A percentile compares a stretch with the other conserved stretches of the same genome.
Evolutionary conservation across 345 rosid genomes (phyloP).

Genomic region (Citrus mangshanensis): DNA sequence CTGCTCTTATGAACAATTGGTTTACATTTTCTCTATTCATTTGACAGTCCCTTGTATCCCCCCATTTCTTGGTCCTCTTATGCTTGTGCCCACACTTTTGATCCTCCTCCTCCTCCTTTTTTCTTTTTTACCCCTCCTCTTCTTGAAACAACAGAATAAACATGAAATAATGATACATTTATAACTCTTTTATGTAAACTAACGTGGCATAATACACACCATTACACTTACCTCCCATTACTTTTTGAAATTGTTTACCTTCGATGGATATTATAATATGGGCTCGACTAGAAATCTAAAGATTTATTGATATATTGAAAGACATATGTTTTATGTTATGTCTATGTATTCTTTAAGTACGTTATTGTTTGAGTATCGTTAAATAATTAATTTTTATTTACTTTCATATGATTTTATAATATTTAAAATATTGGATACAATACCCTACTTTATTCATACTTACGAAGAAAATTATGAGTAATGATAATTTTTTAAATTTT

Average conservation of each 20-base stretch:
- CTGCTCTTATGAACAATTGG: neutral
- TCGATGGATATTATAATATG: too few species aligned
- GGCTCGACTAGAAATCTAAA: too few species aligned
- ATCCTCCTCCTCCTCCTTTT: neutral
- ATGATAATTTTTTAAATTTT: rapidly evolving
- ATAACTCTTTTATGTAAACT: too few species aligned
- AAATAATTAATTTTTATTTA: too few species aligned
- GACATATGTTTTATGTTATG: too few species aligned
- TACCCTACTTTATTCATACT: rapidly evolving
- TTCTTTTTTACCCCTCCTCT: neutral
- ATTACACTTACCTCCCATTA: too few species aligned
- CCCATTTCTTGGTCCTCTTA: neutral
- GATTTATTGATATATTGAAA: too few species aligned
- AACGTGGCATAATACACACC: rapidly evolving
- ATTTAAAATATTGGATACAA: too few species aligned
- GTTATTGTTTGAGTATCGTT: rapidly evolving
- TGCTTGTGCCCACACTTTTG: neutral
- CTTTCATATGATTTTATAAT: rapidly evolving
- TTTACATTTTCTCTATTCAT: neutral
- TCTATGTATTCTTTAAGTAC: too few species aligned
- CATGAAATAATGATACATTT: too few species aligned
- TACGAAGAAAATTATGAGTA: too few species aligned
- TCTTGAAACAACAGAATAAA: neutral
- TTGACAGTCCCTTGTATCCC: neutral
- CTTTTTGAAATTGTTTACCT: too few species aligned